These are phyloP conservation scores for Xylariomycetidae sp. DNA, from an alignment of 2,329 filamentous ascomycete species.

Conservation along the genomic window DNA sequence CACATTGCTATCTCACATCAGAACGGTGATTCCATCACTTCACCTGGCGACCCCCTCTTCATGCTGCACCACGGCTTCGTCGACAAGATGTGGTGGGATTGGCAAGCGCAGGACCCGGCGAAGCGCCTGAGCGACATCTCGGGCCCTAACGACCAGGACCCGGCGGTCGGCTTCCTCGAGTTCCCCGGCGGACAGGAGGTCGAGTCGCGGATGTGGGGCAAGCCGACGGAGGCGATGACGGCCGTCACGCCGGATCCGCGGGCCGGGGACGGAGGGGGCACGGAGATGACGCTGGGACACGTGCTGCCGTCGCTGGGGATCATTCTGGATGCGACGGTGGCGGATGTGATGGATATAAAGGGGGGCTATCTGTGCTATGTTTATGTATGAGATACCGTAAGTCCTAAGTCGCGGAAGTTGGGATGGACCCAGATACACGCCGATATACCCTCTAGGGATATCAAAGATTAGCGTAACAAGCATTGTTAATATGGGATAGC, in stretches of 20 bases:
- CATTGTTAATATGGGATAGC: too few relatives aligned
- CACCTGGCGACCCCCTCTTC: slow-evolving; percentile 2
- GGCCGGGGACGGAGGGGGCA: not conserved
- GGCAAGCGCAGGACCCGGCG: slow-evolving; percentile 1
- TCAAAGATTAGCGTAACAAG: too few relatives aligned
- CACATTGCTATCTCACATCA: too few relatives aligned
- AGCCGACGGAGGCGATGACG: not conserved
- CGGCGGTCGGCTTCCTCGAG: slow-evolving; percentile 2
- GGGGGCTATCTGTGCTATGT: not conserved
- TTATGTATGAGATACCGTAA: not conserved
- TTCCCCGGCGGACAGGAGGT: slow-evolving; percentile 1
- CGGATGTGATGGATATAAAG: not conserved
- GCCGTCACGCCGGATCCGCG: not conserved
- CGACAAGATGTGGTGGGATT: slow-evolving; percentile 3
- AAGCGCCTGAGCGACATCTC: slow-evolving; percentile 2
- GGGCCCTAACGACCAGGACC: slow-evolving; percentile 1
- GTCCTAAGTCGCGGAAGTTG: too few relatives aligned
- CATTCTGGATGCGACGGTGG: slow-evolving; percentile 1
- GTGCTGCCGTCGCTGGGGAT: not conserved
- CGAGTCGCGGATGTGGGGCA: not conserved
- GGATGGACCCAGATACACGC: too few relatives aligned
- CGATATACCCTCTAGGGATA: too few relatives aligned
- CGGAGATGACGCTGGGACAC: not conserved
- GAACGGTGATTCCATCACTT: slow-evolving; percentile 1
- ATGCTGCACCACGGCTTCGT: slow-evolving; percentile 2